Evolutionary conservation across 2,329 filamentous ascomycete species (phyloP).

Genomic region (Zasmidium citrigriseum): DNA sequence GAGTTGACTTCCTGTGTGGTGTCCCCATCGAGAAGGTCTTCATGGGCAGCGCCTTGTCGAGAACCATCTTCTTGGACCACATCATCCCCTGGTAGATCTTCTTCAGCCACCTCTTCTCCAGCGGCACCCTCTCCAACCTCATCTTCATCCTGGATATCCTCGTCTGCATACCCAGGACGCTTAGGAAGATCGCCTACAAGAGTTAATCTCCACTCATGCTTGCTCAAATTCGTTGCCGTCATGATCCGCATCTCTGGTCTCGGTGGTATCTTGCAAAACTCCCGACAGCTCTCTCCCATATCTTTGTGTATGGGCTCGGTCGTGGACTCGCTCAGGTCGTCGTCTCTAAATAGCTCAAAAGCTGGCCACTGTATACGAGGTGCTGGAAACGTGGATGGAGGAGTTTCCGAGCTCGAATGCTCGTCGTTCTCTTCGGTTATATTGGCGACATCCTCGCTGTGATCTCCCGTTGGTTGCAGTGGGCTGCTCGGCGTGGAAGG

Average conservation of each 20-base stretch:
- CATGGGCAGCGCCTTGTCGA: not conserved
- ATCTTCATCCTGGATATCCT: not conserved
- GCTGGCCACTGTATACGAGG: too few species aligned
- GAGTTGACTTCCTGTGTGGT: too few species aligned
- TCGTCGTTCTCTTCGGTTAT: too few species aligned
- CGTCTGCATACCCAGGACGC: not conserved
- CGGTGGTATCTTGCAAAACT: not conserved
- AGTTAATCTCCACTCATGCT: not conserved
- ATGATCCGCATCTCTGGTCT: not conserved
- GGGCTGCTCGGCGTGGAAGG: too few species aligned
- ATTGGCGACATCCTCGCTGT: too few species aligned
- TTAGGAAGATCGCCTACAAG: not conserved
- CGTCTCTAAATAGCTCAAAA: not conserved
- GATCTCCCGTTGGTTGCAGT: too few species aligned
- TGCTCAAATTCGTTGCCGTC: not conserved
- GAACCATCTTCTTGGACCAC: too few species aligned
- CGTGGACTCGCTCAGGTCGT: not conserved
- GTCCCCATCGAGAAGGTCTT: not conserved
- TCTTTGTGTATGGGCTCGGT: not conserved
- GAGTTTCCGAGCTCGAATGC: too few species aligned
- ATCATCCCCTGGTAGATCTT: too few species aligned
- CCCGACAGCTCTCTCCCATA: not conserved
- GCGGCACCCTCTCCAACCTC: not conserved
- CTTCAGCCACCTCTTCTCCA: not conserved
- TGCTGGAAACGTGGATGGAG: too few species aligned